phyloP scores from a whole-genome alignment of 176 grass and related monocot species.

The Dendrocalamus sinicus region DNA sequence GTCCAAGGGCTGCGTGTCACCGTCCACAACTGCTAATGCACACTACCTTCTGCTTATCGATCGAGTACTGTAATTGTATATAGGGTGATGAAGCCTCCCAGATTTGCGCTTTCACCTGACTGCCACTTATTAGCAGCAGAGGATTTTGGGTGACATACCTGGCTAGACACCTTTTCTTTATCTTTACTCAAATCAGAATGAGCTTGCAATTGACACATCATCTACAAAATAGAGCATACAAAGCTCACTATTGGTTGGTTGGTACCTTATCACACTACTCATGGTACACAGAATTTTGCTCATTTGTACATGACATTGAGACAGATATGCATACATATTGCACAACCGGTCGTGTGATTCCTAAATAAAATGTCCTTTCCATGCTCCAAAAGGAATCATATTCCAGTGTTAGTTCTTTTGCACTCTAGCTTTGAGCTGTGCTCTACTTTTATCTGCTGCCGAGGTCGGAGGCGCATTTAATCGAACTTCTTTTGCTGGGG shows the following conservation, averaged over 20 bases:
- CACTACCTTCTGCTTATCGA: background rate
- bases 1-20: background rate
- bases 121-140: background rate
- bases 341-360: background rate
- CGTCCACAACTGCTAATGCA: background rate
- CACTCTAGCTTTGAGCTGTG: background rate
- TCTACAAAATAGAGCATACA: background rate
- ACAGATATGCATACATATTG: background rate
- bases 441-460: conserved; percentile 28
- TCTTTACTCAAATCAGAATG: no score
- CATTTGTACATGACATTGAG: background rate
- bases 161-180: background rate
- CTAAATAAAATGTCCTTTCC: background rate
- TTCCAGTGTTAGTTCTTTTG: background rate
- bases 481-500: conserved; percentile 15
- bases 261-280: background rate
- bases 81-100: background rate
- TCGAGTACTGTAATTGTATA: background rate
- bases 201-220: background rate
- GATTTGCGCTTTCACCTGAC: background rate
- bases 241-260: background rate
- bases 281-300: background rate
- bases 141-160: background rate
- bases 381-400: background rate
- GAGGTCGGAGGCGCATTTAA: conserved; percentile 54